phyloP scores from a whole-genome alignment of 495 filamentous ascomycete genomes.

The Neurospora sp. region DNA sequence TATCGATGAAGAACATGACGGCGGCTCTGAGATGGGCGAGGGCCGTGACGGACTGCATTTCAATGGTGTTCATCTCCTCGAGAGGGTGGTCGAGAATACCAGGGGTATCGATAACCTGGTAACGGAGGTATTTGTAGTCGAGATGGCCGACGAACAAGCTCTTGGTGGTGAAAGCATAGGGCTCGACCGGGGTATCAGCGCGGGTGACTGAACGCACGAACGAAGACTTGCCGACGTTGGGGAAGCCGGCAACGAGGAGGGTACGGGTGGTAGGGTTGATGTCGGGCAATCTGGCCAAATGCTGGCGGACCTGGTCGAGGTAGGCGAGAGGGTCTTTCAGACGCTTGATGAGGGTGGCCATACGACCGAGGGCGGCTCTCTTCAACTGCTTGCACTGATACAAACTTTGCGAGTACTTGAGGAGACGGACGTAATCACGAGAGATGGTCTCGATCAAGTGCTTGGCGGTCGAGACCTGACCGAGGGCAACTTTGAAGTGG shows the following conservation, averaged over 20 bases:
- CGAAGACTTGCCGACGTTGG: constrained; percentile 94
- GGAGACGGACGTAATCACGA: constrained; percentile 83
- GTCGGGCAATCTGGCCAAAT: constrained; percentile 91
- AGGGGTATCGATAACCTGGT: constrained; percentile 65
- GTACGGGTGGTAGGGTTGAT: constrained; percentile 97
- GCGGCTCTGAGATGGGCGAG: constrained; percentile 93
- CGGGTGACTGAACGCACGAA: constrained; percentile 86
- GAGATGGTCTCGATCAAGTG: constrained; percentile 92
- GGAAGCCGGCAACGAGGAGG: constrained; percentile 90
- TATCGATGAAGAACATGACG: constrained; percentile 96
- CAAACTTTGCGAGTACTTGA: constrained; percentile 85
- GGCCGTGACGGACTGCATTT: constrained; percentile 94
- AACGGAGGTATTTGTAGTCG: constrained; percentile 81
- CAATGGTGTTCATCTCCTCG: constrained; percentile 99
- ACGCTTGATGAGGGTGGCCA: constrained; percentile 91
- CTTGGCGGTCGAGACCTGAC: constrained; percentile 91
- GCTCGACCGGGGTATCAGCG: constrained; percentile 95
- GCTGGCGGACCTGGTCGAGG: constrained; percentile 95
- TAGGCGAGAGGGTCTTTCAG: constrained; percentile 91
- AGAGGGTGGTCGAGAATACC: constrained; percentile 96
- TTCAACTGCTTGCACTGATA: constrained; percentile 54
- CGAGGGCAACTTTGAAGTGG: constrained; percentile 94
- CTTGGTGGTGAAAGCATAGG: constrained; percentile 98
- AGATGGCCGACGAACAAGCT: constrained; percentile 96
- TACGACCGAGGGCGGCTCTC: constrained; percentile 57